Base-by-base conservation (phyloP, 805 yeast genomes). In the Kodamaea restingae region DNA sequence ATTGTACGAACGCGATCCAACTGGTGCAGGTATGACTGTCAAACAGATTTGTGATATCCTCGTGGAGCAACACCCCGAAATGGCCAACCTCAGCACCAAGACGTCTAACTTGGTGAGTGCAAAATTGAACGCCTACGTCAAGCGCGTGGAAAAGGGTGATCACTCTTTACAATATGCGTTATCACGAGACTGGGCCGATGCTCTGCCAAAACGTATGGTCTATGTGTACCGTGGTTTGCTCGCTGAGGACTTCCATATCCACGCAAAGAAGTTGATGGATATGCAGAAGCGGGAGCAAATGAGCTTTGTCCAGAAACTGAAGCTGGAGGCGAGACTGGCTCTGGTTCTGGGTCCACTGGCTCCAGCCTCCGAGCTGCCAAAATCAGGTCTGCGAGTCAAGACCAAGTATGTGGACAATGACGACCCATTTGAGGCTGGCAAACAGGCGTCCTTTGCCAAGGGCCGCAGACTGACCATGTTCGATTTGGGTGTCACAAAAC, bases 151-250 rank as follows among this genome's bases (percentile, higher is more conserved):
- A 56, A 84, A 84, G 54, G 93, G 93, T 48, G 95, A 85, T 56
- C 71, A 78, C 45, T 73, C 78, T 31, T 69, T 85, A 51, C 74
- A 75, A 41, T 85, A 85, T 58, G 87, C 91, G 14, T 63, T 85
- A 31, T 80, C 88, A 1, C 76, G 95, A 63, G 93, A 85, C 59
- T 85, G 95, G 95, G 91, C 95, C 3, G 91, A 84, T 58, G 88
- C 91, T 12, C 80, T 88, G 2, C 95, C 95, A 37, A 81, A 85
- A 54, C 73, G 95, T 67, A 85, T 85, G 95, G 88, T 85, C 18
- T 85, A 85, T 53, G 88, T 84, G 36, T 85, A 85, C 59, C 77
- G 93, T 52, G 95, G 95, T 27, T 63, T 83, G 20, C 67, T 85
- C 45, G 76, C 91, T 21, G 71, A 78, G n/a, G 90, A 84, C 55